Conservation (phyloP, 129 eudicot species). For the Pseudognaphalium luteoalbum region DNA sequence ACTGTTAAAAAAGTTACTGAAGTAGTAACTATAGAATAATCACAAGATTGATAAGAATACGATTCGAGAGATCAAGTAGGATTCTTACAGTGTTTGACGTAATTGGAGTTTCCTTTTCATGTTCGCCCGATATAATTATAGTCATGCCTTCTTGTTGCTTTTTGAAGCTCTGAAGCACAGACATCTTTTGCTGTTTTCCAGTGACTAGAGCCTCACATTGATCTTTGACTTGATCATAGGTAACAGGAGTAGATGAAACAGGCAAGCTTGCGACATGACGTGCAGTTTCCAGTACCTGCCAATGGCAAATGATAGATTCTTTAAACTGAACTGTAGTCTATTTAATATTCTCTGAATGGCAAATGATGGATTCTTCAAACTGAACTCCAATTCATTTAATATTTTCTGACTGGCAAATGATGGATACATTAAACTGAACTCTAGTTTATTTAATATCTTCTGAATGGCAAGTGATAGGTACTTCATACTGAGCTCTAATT, state of each 20-base stretch:
- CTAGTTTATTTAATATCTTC: too few relatives aligned
- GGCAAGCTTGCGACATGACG: conserved; percentile 77
- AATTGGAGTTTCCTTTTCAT: conserved; percentile 31
- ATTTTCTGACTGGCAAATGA: too few relatives aligned
- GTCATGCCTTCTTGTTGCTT: conserved; percentile 57
- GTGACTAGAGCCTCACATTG: conserved; percentile 79
- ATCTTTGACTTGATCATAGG: conserved; percentile 68
- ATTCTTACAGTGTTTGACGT: conserved; percentile 41
- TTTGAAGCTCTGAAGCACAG: conserved; percentile 67
- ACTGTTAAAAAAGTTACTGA: not conserved
- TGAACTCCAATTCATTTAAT: not conserved
- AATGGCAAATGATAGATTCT: conserved; percentile 5
- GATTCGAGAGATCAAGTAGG: not conserved
- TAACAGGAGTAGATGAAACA: conserved; percentile 48
- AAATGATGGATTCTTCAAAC: too few relatives aligned
- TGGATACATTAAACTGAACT: too few relatives aligned
- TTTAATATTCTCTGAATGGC: not conserved
- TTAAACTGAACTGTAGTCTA: not conserved
- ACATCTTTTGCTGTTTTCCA: conserved; percentile 80
- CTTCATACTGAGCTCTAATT: not conserved
- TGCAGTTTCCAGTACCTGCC: conserved; percentile 78
- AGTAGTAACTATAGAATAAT: not conserved
- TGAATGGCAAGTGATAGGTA: too few relatives aligned
- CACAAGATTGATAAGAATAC: not conserved
- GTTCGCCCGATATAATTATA: conserved; percentile 36